Evolutionary conservation across 2,329 filamentous ascomycete genomes (phyloP), one percentile per base, ranked within the genome.

Genomic region (Paraphoma sp.): DNA sequence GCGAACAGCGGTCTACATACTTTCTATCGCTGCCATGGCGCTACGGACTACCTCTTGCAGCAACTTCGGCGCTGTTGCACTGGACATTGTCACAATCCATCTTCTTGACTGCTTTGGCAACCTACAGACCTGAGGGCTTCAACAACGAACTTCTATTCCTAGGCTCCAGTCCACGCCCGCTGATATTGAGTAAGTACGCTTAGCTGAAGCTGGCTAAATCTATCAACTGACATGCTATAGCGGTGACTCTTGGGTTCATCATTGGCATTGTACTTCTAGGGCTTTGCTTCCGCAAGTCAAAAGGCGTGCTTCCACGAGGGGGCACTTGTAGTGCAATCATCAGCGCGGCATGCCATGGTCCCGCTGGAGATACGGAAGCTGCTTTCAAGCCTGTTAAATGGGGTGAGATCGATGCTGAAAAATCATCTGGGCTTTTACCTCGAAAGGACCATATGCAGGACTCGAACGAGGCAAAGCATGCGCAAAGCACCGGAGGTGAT

Each of bases 281-380:
- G 10, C 52, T 48, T n/a, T 48, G 54, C 29, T 52, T 48, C 31
- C 45, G 45, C 17, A 44, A 14, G 12, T 52, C 45, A 16, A n/a
- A 29, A 6, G 54, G 36, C 10, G 44, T 52, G 6, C 48, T 56
- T 4, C 54, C 54, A 12, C 48, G 23, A 8, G 45, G 51, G 38
- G 48, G 40, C 1, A 52, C 29, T 45, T 52, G 51, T 38, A 56
- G 48, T 18, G 54, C 54, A 3, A 44, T 52, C 14, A 52, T 56
- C 17, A 56, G 54, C 36, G 54, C 54, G n/a, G 48, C 48, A 9
- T 56, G 54, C 29, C 54, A 56, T 17, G 33, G 54, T 30, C 54
- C 54, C 6, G n/a, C 4, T 28, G 48, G 40, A 28, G 48, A 52
- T 30, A 18, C 10, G 4, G 38, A 49, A 10, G 52, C 52, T 3